Percentiles rank a stretch among this genome's conserved stretches.
phyloP scores from a whole-genome alignment of 2,329 filamentous ascomycete genomes.

The Aspergillus sclerotialis region DNA sequence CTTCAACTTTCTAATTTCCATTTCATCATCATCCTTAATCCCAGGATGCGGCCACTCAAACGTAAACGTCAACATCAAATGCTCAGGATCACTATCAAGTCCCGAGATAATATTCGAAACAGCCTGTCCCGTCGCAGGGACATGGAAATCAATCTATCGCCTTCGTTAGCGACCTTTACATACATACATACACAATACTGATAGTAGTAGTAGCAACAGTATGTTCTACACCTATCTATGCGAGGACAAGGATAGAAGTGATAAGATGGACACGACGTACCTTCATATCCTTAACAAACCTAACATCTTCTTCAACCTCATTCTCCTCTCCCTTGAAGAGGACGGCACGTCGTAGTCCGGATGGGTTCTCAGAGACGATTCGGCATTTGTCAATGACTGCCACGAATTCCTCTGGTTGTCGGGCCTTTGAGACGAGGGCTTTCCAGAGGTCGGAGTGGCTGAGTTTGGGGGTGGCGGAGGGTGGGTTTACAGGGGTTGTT shows the following conservation, averaged over 20 bases:
- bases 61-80: constrained; percentile 40
- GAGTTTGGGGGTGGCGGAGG: constrained; percentile 29
- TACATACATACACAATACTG: too few species aligned
- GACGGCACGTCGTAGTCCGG: constrained; percentile 29
- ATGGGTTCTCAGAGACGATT: constrained; percentile 33
- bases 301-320: constrained; percentile 32
- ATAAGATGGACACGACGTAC: too few species aligned
- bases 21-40: constrained; percentile 24
- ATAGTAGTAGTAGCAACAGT: neutral
- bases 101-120: constrained; percentile 40
- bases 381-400: constrained; percentile 35
- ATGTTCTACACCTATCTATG: neutral
- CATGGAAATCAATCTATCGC: constrained; percentile 41
- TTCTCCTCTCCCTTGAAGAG: constrained; percentile 31
- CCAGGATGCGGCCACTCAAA: constrained; percentile 37
- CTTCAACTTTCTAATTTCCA: constrained; percentile 23
- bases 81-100: constrained; percentile 20
- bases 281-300: constrained; percentile 33
- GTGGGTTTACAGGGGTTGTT: constrained; percentile 41
- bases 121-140: constrained; percentile 34
- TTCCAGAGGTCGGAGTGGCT: constrained; percentile 35
- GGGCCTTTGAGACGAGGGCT: constrained; percentile 42
- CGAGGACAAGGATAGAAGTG: constrained; percentile 5
- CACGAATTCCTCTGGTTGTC: constrained; percentile 40
- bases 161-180: too few species aligned